Evolutionary conservation across 2,329 filamentous ascomycete species (phyloP), one percentile per base, ranked within the genome.

Genomic region (Fonsecaea monophora): DNA sequence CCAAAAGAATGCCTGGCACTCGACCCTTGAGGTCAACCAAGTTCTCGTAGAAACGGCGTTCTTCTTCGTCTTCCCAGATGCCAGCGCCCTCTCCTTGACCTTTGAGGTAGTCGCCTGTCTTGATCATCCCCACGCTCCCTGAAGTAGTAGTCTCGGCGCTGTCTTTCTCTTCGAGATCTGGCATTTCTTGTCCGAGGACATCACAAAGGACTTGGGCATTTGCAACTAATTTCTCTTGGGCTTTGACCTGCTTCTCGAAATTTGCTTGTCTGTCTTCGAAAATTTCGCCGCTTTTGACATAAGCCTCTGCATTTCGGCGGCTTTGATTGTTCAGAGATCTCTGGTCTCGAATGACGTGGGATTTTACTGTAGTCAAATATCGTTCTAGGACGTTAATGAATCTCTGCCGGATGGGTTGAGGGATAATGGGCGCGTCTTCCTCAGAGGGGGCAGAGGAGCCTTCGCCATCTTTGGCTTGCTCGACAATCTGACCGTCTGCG

Each of bases 21-120:
- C 97, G 96, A 73, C 96, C 95, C 76, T 96, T 97, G 15, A 99
- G 82, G 76, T 99, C 95, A 12, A 96, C 91, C 10, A 99, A 80
- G 71, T 97, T 98, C 82, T 99, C 95, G 80, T 99, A 99, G 78
- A 99, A 99, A 68, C 95, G 91, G 67, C 95, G 89, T 79, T 99
- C 94, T 62, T 99, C 95, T 75, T 99, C 95, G 73, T 99, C 95
- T 80, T 97, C 94, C 95, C 95, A 99, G 69, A 99, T 98, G 0
- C 95, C 95, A 30, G 94, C 87, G 21, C 93, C 94, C 66, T 98
- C 94, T 25, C 90, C 90, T 77, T 96, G 92, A 12, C 93, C 94
- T 42, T 92, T 90, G 45, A 98, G 83, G 75, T 97, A 98, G 73
- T 98, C 94, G 0, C 92, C 92, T 10, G 94, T 91, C 80, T 97